These are phyloP conservation scores for Pichia insulana DNA, from an alignment of 805 yeast species.

Conservation along the genomic window DNA sequence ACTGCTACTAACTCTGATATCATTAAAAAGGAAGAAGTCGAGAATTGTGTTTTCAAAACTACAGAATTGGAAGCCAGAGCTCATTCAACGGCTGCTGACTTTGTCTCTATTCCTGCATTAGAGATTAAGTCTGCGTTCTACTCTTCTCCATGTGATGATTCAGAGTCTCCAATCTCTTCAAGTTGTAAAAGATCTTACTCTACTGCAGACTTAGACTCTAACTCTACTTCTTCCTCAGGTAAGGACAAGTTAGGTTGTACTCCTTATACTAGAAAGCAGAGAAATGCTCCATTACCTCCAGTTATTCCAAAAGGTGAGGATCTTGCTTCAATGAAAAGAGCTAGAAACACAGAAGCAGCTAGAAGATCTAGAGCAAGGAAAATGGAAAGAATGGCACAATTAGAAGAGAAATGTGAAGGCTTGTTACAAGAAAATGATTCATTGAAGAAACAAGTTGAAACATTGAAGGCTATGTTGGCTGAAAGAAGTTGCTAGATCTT, in stretches of 20 bases:
- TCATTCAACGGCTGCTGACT: constrained; percentile 7
- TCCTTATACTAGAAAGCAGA: constrained; percentile 69
- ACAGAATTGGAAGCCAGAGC: constrained; percentile 7
- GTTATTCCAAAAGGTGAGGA: constrained; percentile 52
- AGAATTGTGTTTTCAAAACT: background rate
- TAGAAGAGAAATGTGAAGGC: constrained; percentile 68
- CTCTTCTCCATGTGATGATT: background rate
- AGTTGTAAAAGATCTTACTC: constrained; percentile 20
- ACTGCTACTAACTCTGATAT: background rate
- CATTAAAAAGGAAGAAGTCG: constrained; percentile 7
- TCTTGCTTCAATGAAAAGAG: constrained; percentile 75
- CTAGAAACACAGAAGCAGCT: constrained; percentile 97
- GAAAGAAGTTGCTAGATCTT: background rate
- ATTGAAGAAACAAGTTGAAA: constrained; percentile 53
- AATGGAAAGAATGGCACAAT: constrained; percentile 75
- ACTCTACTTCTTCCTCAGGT: constrained; percentile 20
- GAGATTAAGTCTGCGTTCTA: background rate
- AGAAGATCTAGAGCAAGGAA: constrained; percentile 91
- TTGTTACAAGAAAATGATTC: constrained; percentile 50
- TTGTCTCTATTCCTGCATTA: constrained; percentile 2
- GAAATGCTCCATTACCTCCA: constrained; percentile 64
- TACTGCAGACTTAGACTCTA: constrained; percentile 8
- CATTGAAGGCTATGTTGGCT: constrained; percentile 39
- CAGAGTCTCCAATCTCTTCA: background rate
- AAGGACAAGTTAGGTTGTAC: constrained; percentile 70